Percentiles rank a stretch among this genome's conserved stretches.
phyloP scores from a whole-genome alignment of 768 basidiomycete genomes.

The Lactarius hengduanensis region DNA sequence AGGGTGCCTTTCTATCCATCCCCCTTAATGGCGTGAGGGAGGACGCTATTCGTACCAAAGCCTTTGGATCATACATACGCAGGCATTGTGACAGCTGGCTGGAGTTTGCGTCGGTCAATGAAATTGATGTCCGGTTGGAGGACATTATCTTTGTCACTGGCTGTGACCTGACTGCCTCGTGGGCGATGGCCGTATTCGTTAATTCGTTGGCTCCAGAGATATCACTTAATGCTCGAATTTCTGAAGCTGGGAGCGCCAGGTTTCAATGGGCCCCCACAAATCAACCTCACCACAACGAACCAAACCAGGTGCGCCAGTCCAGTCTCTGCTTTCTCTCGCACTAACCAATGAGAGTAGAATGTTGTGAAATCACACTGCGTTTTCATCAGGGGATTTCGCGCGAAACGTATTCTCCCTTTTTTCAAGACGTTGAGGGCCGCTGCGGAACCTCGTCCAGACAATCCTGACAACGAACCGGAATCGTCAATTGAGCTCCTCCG shows the following conservation, averaged over 20 bases:
- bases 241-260: neutral
- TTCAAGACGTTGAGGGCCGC: slow-evolving; percentile 20
- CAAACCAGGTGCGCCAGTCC: neutral
- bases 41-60: neutral
- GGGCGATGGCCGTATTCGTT: slow-evolving; percentile 27
- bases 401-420: slow-evolving; percentile 19
- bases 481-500: slow-evolving; percentile 18
- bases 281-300: slow-evolving; percentile 19
- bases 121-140: neutral
- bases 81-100: slow-evolving; percentile 5
- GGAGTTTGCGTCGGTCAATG: neutral
- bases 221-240: slow-evolving; percentile 1
- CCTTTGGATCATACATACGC: neutral
- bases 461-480: slow-evolving; percentile 20
- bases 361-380: slow-evolving; percentile 11
- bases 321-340: neutral
- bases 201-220: slow-evolving; percentile 9
- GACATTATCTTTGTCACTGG: slow-evolving; percentile 3
- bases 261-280: slow-evolving; percentile 13
- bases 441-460: slow-evolving; percentile 15
- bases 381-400: slow-evolving; percentile 26
- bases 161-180: slow-evolving; percentile 17
- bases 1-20: slow-evolving; percentile 23
- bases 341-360: slow-evolving; percentile 10
- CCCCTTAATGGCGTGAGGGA: neutral